These are phyloP conservation scores for Colletotrichum noveboracense DNA, from an alignment of 2,329 filamentous ascomycete species.

Conservation along the genomic window DNA sequence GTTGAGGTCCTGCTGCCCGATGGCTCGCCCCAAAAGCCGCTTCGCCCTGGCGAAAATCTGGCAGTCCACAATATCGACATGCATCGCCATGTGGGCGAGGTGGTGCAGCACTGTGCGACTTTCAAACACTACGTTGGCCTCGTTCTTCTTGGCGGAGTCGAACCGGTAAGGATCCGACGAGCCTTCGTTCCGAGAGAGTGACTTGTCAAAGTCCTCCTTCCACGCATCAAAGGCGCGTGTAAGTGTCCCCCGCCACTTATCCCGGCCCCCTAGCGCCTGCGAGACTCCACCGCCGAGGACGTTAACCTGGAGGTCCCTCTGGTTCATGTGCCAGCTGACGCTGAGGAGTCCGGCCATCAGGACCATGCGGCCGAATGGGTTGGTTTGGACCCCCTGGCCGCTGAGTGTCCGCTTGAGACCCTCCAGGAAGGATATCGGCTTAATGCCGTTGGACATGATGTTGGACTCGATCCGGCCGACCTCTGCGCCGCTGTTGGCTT, in stretches of 20 bases:
- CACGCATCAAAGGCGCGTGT: conserved; percentile 91
- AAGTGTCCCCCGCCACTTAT: conserved; percentile 88
- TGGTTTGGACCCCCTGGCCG: conserved; percentile 84
- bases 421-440: conserved; percentile 86
- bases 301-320: conserved; percentile 90
- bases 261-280: conserved; percentile 81
- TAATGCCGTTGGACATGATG: conserved; percentile 80
- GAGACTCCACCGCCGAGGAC: conserved; percentile 77
- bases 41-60: conserved; percentile 93
- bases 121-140: conserved; percentile 74
- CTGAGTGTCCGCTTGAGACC: conserved; percentile 89
- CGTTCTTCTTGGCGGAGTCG: conserved; percentile 65
- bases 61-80: conserved; percentile 96
- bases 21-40: conserved; percentile 82
- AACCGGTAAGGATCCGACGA: conserved; percentile 60
- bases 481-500: conserved; percentile 84
- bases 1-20: conserved; percentile 81
- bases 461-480: conserved; percentile 84
- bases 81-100: conserved; percentile 96
- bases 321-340: conserved; percentile 97
- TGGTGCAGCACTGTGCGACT: conserved; percentile 90
- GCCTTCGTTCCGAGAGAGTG: conserved; percentile 65
- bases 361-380: conserved; percentile 90
- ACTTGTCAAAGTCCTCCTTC: conserved; percentile 90
- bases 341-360: conserved; percentile 93